phyloP scores from a whole-genome alignment of 73 alveolate species.

The Effrenium voratum region DNA sequence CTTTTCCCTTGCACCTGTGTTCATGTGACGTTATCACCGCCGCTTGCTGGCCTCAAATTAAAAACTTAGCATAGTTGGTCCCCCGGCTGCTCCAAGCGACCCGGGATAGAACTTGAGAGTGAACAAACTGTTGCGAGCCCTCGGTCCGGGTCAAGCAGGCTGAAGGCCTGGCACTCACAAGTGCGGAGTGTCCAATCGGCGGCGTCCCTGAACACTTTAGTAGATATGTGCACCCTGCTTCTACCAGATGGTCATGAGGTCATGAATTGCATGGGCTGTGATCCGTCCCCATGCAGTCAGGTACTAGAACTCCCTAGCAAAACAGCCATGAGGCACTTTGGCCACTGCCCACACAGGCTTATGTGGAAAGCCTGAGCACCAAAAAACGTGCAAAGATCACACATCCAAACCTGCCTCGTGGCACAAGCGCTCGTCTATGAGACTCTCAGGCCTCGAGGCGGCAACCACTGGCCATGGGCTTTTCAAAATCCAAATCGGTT shows the following conservation, averaged over 20 bases:
- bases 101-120: neutral
- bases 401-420: slow-evolving; percentile 8
- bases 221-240: neutral
- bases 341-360: too few relatives aligned
- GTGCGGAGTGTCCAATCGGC: neutral
- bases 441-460: slow-evolving; percentile 54
- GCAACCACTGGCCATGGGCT: neutral
- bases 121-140: neutral
- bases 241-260: neutral
- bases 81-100: too few relatives aligned
- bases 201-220: too few relatives aligned
- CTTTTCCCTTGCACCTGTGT: too few relatives aligned
- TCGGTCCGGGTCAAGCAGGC: slow-evolving; percentile 44
- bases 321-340: neutral
- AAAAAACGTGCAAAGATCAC: neutral
- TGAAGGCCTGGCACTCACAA: slow-evolving; percentile 29
- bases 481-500: neutral
- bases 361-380: neutral
- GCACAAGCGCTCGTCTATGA: slow-evolving; percentile 70
- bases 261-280: neutral
- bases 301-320: neutral
- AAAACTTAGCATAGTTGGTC: neutral
- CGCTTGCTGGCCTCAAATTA: neutral
- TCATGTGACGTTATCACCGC: neutral
- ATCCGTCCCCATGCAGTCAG: too few relatives aligned